Percentiles rank a stretch among this genome's conserved stretches.
Conservation (phyloP, 306 rosid species). For the Trifolium fragiferum region DNA sequence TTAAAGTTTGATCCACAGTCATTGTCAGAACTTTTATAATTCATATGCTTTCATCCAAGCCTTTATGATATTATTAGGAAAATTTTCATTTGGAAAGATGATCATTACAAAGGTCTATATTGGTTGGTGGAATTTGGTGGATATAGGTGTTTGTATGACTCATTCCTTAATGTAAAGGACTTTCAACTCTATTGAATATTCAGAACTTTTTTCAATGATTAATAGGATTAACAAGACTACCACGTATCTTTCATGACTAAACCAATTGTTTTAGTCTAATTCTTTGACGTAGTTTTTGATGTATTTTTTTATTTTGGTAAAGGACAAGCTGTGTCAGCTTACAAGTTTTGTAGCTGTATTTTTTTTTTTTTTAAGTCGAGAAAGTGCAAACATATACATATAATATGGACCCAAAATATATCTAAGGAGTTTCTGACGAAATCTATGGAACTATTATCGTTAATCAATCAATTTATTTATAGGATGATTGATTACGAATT, state of each 20-base stretch:
- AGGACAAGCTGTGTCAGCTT: neutral
- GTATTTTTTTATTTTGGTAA: neutral
- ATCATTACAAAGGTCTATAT: neutral
- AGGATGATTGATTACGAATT: no score
- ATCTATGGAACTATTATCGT: no score
- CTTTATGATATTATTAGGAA: neutral
- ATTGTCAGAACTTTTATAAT: slow-evolving; percentile 3
- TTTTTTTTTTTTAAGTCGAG: neutral
- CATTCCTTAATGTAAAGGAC: neutral
- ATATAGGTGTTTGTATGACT: neutral
- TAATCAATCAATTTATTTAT: no score
- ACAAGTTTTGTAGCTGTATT: neutral
- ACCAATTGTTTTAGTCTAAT: neutral
- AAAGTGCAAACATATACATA: no score
- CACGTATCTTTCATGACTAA: slow-evolving; percentile 4
- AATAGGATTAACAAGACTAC: neutral
- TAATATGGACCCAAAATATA: no score
- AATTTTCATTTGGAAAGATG: neutral
- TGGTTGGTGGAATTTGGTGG: slow-evolving; percentile 19
- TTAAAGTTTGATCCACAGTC: slow-evolving; percentile 5
- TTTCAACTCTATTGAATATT: neutral
- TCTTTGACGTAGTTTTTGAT: neutral
- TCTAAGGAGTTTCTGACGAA: no score
- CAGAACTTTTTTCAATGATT: slow-evolving; percentile 2
- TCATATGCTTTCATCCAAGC: neutral